Evolutionary conservation across 768 basidiomycete genomes (phyloP), one percentile per base, ranked within the genome.

Genomic region (Pulveroboletus sp.): DNA sequence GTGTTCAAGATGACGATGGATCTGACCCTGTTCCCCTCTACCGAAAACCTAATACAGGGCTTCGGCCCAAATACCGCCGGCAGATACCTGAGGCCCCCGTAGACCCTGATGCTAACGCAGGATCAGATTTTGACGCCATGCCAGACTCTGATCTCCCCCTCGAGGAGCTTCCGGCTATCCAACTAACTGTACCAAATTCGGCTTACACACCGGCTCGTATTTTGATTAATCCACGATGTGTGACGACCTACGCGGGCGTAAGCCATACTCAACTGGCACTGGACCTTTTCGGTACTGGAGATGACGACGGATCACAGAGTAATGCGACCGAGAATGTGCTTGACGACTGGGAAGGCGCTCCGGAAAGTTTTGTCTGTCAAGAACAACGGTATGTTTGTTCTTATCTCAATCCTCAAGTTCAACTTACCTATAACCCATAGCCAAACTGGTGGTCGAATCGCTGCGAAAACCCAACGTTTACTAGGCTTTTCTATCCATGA

Each of bases 311-410:
- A 37, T 56, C 71, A 14, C 70, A 74, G 26, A 78, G 77, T 40
- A 68, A 68, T 17, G 41, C 56, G 3, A 67, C 67, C 24, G 92
- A 87, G 67, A 95, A 97, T 69, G 78, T 89, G 0, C 68, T 98
- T 46, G 90, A 93, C 40, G 92, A 96, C 63, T 98, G 94, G 94
- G 87, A 92, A 47, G 89, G 91, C 26, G 92, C 96, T 6, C 96
- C 96, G 0, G 94, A 97, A 65, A 92, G 88, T 56, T 99, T 96
- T 69, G 94, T 97, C 6, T 99, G 96, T 63, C 96, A 98, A 71
- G 96, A 99, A 68, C 90, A 92, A 67, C 79, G 78, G 88, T 88
- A 47, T 42, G 80, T 54, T 17, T 36, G 17, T 5, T 48, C 24
- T 47, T n/a, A n/a, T n/a, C 21, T 21, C 41, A 51, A 27, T 40